Conservation (phyloP, 2,329 filamentous ascomycete genomes). For the Neonectria coccinea region DNA sequence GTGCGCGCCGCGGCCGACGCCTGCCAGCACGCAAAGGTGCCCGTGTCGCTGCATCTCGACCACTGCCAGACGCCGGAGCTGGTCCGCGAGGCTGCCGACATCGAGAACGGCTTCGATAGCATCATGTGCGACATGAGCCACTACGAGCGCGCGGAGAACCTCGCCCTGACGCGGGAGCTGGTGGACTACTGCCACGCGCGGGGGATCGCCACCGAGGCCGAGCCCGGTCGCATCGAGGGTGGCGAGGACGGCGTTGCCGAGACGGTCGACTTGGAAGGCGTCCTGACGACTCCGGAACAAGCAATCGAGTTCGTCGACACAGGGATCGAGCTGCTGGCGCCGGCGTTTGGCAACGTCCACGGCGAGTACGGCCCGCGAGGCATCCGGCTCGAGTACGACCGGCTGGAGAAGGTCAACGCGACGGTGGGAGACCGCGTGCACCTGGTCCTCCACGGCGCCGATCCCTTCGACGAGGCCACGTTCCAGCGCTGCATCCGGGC, state of each 20-base stretch:
- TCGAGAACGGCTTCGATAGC: constrained; percentile 66
- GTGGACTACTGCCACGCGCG: constrained; percentile 70
- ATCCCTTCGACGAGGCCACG: constrained; percentile 60
- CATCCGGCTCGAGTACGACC: constrained; percentile 40
- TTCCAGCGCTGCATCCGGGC: constrained; percentile 58
- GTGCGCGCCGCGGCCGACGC: constrained; percentile 67
- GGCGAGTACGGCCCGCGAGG: constrained; percentile 77
- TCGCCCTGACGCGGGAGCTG: constrained; percentile 70
- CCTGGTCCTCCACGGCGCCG: constrained; percentile 61
- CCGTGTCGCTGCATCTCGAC: constrained; percentile 73
- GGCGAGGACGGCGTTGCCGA: constrained; percentile 79
- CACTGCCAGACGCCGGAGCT: constrained; percentile 72
- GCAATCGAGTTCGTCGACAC: constrained; percentile 77
- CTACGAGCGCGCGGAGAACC: constrained; percentile 76
- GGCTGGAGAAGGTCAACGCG: constrained; percentile 50
- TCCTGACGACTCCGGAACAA: constrained; percentile 75
- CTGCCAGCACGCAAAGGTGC: constrained; percentile 65
- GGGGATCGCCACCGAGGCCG: constrained; percentile 76
- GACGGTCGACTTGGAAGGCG: constrained; percentile 57
- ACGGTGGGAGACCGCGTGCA: constrained; percentile 59
- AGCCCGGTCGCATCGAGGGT: constrained; percentile 55
- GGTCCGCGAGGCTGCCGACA: constrained; percentile 65
- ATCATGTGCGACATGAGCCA: constrained; percentile 86
- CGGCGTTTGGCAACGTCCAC: constrained; percentile 82
- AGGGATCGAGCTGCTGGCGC: constrained; percentile 79